These are phyloP conservation scores for Colletotrichum navitas DNA, from an alignment of 2,329 filamentous ascomycete species.

Conservation along the genomic window DNA sequence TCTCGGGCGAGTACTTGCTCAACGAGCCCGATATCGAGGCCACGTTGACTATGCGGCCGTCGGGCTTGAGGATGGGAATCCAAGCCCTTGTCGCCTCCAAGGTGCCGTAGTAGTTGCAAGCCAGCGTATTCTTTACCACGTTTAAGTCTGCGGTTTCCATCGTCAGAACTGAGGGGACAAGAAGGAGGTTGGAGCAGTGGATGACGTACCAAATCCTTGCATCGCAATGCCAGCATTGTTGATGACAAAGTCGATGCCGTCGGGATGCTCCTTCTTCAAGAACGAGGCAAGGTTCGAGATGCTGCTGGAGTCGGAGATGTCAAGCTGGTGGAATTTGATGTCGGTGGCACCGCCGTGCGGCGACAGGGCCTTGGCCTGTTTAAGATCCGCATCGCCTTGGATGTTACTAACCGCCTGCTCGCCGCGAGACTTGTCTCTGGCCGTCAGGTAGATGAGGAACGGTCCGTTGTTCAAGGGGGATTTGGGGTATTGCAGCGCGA, in stretches of 20 bases:
- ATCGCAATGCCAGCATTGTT: constrained; percentile 66
- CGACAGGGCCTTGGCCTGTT: constrained; percentile 59
- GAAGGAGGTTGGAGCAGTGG: too few species aligned
- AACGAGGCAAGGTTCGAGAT: constrained; percentile 57
- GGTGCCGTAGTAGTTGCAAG: constrained; percentile 66
- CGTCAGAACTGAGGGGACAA: neutral
- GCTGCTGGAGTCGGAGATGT: constrained; percentile 60
- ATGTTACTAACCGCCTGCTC: constrained; percentile 60
- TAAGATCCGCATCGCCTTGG: constrained; percentile 57
- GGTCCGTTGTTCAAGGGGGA: constrained; percentile 60
- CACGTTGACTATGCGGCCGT: constrained; percentile 63
- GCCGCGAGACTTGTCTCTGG: constrained; percentile 61
- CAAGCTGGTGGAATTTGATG: constrained; percentile 60
- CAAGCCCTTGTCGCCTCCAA: constrained; percentile 59
- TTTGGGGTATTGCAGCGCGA: constrained; percentile 65
- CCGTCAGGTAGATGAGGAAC: constrained; percentile 66
- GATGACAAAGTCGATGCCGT: constrained; percentile 65
- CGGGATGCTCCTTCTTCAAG: constrained; percentile 58
- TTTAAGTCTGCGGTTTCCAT: constrained; percentile 44
- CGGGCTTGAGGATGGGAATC: constrained; percentile 58
- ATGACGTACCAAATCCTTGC: constrained; percentile 56
- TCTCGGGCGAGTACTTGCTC: constrained; percentile 58
- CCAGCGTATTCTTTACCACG: constrained; percentile 62
- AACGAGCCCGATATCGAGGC: constrained; percentile 59
- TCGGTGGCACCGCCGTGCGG: constrained; percentile 57